Evolutionary conservation across 352 stramenopile species (phyloP), one percentile per base, ranked within the genome.

Genomic region (Aphanomyces stellatus): DNA sequence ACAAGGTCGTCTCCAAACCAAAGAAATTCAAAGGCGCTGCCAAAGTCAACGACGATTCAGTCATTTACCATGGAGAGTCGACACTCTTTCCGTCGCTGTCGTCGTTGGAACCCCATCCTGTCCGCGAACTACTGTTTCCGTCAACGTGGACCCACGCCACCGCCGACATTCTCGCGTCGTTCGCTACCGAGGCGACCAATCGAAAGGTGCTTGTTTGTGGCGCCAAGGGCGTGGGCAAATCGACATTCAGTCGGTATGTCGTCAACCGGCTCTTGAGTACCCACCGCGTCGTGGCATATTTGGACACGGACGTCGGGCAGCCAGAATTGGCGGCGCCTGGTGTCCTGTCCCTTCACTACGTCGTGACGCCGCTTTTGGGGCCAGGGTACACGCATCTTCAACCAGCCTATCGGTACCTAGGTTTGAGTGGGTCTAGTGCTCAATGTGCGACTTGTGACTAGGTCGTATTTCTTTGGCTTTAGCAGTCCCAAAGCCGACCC

Each of bases 301-400:
- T 99, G 51, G 96, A 99, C 74, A 95, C 91, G 25, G 96, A 99
- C 71, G 75, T 97, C 25, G 96, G 96, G 1, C 96, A 99, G 78
- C 92, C 94, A 11, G 96, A 98, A 77, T 77, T 98, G 41, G 95
- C 83, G 35, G 89, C 93, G 40, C 91, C 95, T 4, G 96, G 96
- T 2, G 79, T 98, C 55, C 77, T 99, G 5, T 90, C 92, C 1
- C 79, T 98, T 30, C 90, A 96, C 30, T 78, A 92, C 24, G 70
- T 98, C 27, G 82, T 81, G 24, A 72, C 77, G 25, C 96, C 96
- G 15, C 66, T 98, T 62, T 72, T 99, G 28, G 88, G 87, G 13
- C 93, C 93, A 13, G 91, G 93, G 8, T 96, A 97, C 60, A 82
- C 89, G 24, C 90, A 98, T 70, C 90, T 98, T 78, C 82, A 89